phyloP scores from a whole-genome alignment of 495 filamentous ascomycete genomes.

The Aspergillus asperescens region DNA sequence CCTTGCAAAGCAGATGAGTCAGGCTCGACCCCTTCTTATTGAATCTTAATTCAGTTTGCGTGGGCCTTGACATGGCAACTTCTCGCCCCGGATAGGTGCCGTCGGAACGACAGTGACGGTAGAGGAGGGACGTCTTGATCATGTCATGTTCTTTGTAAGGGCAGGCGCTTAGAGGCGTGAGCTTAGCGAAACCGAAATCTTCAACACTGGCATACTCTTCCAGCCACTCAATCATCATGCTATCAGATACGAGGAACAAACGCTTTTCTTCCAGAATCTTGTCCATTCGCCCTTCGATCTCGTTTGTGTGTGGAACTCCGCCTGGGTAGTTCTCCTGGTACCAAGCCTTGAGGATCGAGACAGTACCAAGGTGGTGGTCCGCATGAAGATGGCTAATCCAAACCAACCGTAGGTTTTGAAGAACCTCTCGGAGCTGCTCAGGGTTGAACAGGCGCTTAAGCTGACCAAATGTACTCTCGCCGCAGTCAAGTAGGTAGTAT shows the following conservation, averaged over 20 bases:
- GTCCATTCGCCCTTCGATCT: slow-evolving; percentile 25
- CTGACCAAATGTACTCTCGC: slow-evolving; percentile 92
- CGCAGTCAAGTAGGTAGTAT: slow-evolving; percentile 82
- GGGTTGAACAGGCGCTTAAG: slow-evolving; percentile 65
- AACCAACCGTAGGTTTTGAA: slow-evolving; percentile 74
- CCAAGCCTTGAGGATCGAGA: slow-evolving; percentile 73
- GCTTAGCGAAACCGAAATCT: slow-evolving; percentile 62
- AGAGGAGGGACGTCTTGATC: slow-evolving; percentile 25
- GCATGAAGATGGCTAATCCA: slow-evolving; percentile 96
- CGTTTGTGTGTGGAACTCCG: slow-evolving; percentile 20
- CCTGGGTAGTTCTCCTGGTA: slow-evolving; percentile 48
- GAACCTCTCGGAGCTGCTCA: slow-evolving; percentile 57
- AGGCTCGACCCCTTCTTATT: slow-evolving; percentile 23
- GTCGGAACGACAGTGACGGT: slow-evolving; percentile 28
- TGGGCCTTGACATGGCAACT: not conserved
- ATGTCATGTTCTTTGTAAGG: slow-evolving; percentile 12
- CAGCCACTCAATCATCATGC: slow-evolving; percentile 65
- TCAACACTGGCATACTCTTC: slow-evolving; percentile 73
- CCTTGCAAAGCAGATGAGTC: slow-evolving; percentile 31
- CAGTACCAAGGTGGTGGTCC: slow-evolving; percentile 88
- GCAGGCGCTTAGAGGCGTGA: slow-evolving; percentile 44
- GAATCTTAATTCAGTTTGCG: slow-evolving; percentile 26
- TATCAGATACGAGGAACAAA: slow-evolving; percentile 57
- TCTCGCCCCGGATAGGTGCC: slow-evolving; percentile 25
- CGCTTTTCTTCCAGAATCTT: slow-evolving; percentile 43